Percentiles rank a stretch among this genome's conserved stretches.
Evolutionary conservation across 352 stramenopile genomes (phyloP).

Genomic region (Pythium dissimile): DNA sequence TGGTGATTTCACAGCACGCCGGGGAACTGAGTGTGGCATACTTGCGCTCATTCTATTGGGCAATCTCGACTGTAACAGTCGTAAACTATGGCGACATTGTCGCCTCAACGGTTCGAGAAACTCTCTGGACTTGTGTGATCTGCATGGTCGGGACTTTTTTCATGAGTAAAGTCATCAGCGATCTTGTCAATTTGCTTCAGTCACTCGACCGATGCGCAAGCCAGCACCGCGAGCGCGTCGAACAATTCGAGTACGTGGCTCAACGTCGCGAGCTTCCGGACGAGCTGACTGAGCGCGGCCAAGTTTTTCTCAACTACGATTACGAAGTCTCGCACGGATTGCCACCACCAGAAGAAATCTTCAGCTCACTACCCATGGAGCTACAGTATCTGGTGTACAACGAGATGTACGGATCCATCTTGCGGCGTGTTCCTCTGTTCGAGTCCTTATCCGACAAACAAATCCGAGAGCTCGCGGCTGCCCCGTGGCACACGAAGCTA

Average conservation of each 20-base stretch:
- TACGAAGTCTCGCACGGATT: constrained; percentile 26
- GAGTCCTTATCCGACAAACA: constrained; percentile 18
- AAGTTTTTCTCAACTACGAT: constrained; percentile 22
- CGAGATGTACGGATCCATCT: constrained; percentile 24
- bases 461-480: constrained; percentile 21
- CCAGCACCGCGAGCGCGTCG: constrained; percentile 19
- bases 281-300: constrained; percentile 10
- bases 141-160: constrained; percentile 29
- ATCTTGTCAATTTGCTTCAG: constrained; percentile 28
- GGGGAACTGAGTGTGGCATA: constrained; percentile 19
- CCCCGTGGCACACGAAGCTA: constrained; percentile 19
- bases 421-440: constrained; percentile 23
- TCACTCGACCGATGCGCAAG: constrained; percentile 20
- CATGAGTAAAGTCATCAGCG: constrained; percentile 34
- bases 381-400: constrained; percentile 21
- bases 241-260: constrained; percentile 24
- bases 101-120: constrained; percentile 25
- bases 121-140: constrained; percentile 30
- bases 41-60: constrained; percentile 35
- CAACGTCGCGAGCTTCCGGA: constrained; percentile 14
- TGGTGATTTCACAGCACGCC: constrained; percentile 14
- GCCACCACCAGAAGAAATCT: constrained; percentile 20
- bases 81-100: constrained; percentile 40
- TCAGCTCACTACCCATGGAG: constrained; percentile 15
- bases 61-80: constrained; percentile 30